phyloP scores from a whole-genome alignment of 805 yeast genomes.

The Myxozyma mucilagina region DNA sequence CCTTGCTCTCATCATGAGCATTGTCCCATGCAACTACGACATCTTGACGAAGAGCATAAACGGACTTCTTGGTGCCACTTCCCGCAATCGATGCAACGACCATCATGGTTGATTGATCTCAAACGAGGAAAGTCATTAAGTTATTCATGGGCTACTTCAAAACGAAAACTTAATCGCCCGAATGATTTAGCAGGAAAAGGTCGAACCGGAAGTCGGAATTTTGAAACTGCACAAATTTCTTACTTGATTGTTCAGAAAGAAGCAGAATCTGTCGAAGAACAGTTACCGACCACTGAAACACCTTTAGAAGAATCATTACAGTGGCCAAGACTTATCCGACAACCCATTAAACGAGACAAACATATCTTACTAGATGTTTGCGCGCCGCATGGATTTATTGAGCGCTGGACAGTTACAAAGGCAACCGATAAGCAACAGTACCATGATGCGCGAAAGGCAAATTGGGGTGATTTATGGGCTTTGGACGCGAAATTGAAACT shows the following conservation, averaged over 20 bases:
- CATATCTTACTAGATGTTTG: slow-evolving; percentile 81
- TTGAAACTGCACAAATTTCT: slow-evolving; percentile 65
- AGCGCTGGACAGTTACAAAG: slow-evolving; percentile 84
- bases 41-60: slow-evolving; percentile 59
- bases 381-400: slow-evolving; percentile 74
- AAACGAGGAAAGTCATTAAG: slow-evolving; percentile 79
- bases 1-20: slow-evolving; percentile 88
- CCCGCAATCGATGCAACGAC: slow-evolving; percentile 70
- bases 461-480: slow-evolving; percentile 88
- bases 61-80: slow-evolving; percentile 71
- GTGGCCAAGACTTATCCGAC: slow-evolving; percentile 73
- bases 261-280: slow-evolving; percentile 39
- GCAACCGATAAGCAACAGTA: slow-evolving; percentile 66
- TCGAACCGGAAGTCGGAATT: slow-evolving; percentile 63
- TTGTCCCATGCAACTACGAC: slow-evolving; percentile 83
- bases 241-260: slow-evolving; percentile 67
- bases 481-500: slow-evolving; percentile 55
- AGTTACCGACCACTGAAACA: background rate
- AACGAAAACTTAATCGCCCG: slow-evolving; percentile 48
- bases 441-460: slow-evolving; percentile 86
- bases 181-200: slow-evolving; percentile 60
- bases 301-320: slow-evolving; percentile 37
- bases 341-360: slow-evolving; percentile 76
- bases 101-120: slow-evolving; percentile 75
- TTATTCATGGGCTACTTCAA: slow-evolving; percentile 55